phyloP scores from a whole-genome alignment of 352 stramenopile species.

The Globisporangium acanthophoron region DNA sequence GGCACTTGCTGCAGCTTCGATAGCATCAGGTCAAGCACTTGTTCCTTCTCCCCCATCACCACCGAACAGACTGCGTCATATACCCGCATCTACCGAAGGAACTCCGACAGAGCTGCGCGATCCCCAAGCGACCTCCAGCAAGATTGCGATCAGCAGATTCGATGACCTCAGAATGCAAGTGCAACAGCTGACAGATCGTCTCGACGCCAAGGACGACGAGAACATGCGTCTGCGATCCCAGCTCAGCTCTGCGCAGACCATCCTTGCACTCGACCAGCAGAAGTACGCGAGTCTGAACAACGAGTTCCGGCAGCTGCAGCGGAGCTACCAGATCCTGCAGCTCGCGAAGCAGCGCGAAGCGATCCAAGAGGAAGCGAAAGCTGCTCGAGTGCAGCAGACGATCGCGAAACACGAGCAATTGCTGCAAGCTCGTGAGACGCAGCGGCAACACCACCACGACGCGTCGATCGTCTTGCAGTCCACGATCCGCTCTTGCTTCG shows the following conservation, averaged over 20 bases:
- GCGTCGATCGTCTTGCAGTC: slow-evolving; percentile 64
- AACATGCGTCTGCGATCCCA: slow-evolving; percentile 10
- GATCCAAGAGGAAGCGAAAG: slow-evolving; percentile 35
- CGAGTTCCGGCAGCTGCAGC: slow-evolving; percentile 32
- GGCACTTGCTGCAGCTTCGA: background rate
- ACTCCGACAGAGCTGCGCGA: background rate
- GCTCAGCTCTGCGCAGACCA: slow-evolving; percentile 15
- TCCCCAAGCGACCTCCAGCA: background rate
- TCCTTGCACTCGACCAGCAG: slow-evolving; percentile 24
- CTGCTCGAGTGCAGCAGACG: slow-evolving; percentile 32
- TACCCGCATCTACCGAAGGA: background rate
- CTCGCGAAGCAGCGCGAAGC: slow-evolving; percentile 34
- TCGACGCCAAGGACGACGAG: slow-evolving; percentile 12
- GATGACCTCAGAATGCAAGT: background rate
- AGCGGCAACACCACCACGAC: slow-evolving; percentile 26
- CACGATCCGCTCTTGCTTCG: slow-evolving; percentile 39
- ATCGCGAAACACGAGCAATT: slow-evolving; percentile 33
- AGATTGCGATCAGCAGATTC: background rate
- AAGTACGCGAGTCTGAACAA: slow-evolving; percentile 22
- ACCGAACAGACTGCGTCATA: background rate
- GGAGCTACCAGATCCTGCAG: slow-evolving; percentile 14
- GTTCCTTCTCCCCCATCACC: background rate
- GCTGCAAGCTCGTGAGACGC: slow-evolving; percentile 28
- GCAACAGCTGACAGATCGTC: background rate
- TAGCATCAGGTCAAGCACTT: background rate